Evolutionary conservation across 805 yeast species (phyloP).

Genomic region (Starmerella davenportii): DNA sequence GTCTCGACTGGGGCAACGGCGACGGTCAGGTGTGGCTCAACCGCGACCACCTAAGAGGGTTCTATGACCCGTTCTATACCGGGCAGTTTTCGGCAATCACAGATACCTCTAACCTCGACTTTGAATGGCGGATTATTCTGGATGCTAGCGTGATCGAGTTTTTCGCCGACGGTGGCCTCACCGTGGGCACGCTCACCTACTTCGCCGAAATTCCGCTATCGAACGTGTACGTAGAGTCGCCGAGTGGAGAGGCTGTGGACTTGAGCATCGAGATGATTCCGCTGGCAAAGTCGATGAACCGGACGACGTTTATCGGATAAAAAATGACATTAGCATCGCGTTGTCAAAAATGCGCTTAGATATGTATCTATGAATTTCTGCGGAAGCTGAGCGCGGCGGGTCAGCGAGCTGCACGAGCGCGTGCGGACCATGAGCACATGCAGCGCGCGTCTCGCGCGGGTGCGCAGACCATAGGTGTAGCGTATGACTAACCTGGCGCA

Average conservation of each 20-base stretch:
- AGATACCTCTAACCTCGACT: not conserved
- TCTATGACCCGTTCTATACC: conserved; percentile 11
- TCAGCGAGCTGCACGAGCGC: no score
- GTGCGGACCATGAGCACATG: no score
- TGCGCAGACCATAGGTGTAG: no score
- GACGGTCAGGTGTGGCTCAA: conserved; percentile 12
- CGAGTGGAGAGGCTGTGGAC: conserved; percentile 2
- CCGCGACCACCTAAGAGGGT: conserved; percentile 7
- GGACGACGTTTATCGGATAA: conserved; percentile 3
- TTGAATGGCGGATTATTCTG: conserved; percentile 9
- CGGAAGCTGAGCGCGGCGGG: no score
- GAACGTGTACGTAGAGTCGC: conserved; percentile 1
- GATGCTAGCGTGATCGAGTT: conserved; percentile 12
- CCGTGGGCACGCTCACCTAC: conserved; percentile 9
- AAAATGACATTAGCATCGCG: no score
- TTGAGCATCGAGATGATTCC: conserved; percentile 3
- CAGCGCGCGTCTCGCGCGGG: no score
- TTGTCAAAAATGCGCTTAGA: no score
- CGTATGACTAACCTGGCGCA: no score
- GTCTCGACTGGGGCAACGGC: conserved; percentile 5
- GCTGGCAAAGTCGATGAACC: conserved; percentile 6
- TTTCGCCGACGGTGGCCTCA: conserved; percentile 11
- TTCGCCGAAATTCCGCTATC: conserved; percentile 8
- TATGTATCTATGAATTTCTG: no score
- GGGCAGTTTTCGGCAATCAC: conserved; percentile 11